Base-by-base conservation (phyloP, 2,329 filamentous ascomycete genomes). In the Neonectria neomacrospora region DNA sequence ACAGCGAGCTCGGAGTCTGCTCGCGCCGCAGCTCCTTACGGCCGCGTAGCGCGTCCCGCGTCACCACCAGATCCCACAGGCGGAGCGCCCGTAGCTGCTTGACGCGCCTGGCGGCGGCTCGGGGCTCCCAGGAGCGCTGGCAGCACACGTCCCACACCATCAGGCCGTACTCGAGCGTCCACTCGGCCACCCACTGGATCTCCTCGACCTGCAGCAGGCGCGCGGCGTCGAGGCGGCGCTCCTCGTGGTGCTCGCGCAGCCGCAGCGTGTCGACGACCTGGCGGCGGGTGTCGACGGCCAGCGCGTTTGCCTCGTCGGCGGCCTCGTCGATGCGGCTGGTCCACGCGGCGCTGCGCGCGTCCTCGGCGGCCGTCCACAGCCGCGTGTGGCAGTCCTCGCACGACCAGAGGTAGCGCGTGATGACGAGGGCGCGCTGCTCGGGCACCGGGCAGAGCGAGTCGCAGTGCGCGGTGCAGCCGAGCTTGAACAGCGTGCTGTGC, bases 401-500 rank as follows among this genome's bases (percentile, higher is more conserved):
- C 7, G 59, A 58, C 75, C 70, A 73, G 12, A 73, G 68, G 56
- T 74, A 74, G 23, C 66, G 62, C 0, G 69, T 67, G 10, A 55
- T 18, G 28, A 74, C 42, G 20, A 77, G 64, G 1, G 57, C 53
- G 6, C 54, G 51, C 51, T 76, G 74, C 5, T 61, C 18, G 0
- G 63, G 18, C 1, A 39, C n/a, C 1, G 60, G 53, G 51, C 75
- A 77, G 4, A 76, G 60, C 9, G 23, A 59, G 2, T 61, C 37
- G 70, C 75, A 77, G 47, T 55, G 18, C 3, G 44, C 50, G 3
- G 71, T 74, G 69, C 76, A 77, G 41, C 70, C 70, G 23, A 75
- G 47, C 57, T 76, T 76, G 64, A 66, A 66, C 18, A 76, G 64
- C 16, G 20, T 65, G 47, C 50, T 66, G 61, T 77, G 75, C 16